Evolutionary conservation across 441 rosid species (phyloP).

Genomic region (Pelargonium fulgidum): DNA sequence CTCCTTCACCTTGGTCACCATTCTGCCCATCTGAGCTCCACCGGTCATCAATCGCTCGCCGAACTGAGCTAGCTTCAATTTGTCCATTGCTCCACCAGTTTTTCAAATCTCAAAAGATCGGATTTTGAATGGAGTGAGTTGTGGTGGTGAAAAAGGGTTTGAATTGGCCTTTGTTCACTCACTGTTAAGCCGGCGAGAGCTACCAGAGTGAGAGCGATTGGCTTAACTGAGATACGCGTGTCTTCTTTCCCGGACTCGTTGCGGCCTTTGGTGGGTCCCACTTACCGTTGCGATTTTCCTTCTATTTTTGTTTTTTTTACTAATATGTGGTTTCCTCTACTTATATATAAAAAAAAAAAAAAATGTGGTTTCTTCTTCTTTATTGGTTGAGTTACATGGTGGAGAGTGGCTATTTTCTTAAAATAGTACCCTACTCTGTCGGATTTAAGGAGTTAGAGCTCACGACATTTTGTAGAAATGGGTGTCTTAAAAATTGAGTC

Average conservation of each 20-base stretch:
- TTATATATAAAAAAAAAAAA: no score
- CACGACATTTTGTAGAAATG: no score
- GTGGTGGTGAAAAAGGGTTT: background rate
- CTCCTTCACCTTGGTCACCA: no score
- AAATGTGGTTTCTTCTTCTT: no score
- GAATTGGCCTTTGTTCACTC: constrained; percentile 2
- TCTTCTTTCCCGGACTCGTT: constrained; percentile 1
- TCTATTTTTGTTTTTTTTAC: no score
- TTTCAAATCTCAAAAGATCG: constrained; percentile 1
- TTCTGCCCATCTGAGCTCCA: constrained; percentile 70
- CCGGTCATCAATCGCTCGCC: constrained; percentile 72
- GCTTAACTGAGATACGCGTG: constrained; percentile 2
- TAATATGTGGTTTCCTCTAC: no score
- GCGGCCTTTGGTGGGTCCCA: background rate
- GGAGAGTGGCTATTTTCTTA: no score
- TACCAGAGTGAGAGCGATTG: background rate
- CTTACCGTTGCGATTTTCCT: background rate
- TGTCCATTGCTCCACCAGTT: constrained; percentile 41
- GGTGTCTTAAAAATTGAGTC: no score
- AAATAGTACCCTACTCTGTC: no score
- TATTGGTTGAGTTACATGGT: no score
- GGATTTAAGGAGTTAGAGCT: no score
- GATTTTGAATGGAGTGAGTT: background rate
- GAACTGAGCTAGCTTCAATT: constrained; percentile 54
- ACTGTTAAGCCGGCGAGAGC: background rate